Evolutionary conservation across 108 stramenopile genomes (phyloP).

Genomic region (Nitzschia putrida): DNA sequence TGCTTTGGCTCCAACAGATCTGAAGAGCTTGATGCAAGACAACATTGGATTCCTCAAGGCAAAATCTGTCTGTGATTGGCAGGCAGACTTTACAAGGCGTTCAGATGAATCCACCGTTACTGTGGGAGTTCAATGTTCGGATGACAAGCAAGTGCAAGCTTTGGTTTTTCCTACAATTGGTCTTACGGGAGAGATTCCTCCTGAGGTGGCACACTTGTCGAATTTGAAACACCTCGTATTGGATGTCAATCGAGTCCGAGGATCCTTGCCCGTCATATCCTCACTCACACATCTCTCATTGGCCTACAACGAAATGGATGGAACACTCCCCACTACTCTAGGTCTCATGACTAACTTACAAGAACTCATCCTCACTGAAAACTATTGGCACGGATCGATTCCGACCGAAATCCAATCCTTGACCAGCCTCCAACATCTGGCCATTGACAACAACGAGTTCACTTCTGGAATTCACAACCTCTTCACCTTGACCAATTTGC

Average conservation of each 20-base stretch:
- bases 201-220: constrained; percentile 11
- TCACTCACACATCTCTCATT: constrained; percentile 19
- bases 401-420: constrained; percentile 26
- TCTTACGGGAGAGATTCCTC: constrained; percentile 22
- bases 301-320: constrained; percentile 28
- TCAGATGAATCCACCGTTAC: not conserved
- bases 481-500: constrained; percentile 41
- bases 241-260: constrained; percentile 6
- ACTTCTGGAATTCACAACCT: constrained; percentile 30
- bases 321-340: constrained; percentile 17
- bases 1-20: constrained; percentile 12
- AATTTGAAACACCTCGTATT: constrained; percentile 14
- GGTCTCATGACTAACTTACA: constrained; percentile 38
- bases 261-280: constrained; percentile 15
- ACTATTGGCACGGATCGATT: constrained; percentile 28
- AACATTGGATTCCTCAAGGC: constrained; percentile 13
- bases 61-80: constrained; percentile 23
- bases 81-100: constrained; percentile 17
- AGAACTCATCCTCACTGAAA: constrained; percentile 48
- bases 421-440: constrained; percentile 14
- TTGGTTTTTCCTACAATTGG: constrained; percentile 17
- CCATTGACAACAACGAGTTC: constrained; percentile 22
- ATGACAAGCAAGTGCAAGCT: not conserved
- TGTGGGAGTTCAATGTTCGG: constrained; percentile 16
- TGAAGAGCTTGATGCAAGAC: not conserved